Conservation (phyloP, 2,329 filamentous ascomycete species). For the Xylaria sp. region DNA sequence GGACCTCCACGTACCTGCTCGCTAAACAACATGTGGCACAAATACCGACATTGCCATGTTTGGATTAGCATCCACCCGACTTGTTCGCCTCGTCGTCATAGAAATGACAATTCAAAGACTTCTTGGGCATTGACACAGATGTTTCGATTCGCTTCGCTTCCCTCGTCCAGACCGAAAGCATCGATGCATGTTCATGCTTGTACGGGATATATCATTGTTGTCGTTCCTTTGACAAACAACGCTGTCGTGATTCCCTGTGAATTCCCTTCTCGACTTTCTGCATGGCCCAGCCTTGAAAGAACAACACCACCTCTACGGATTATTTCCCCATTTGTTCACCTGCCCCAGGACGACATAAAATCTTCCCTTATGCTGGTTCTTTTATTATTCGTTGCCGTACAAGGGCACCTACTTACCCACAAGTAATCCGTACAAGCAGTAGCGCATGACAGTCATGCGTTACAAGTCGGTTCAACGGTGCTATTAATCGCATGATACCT, state of each 20-base stretch:
- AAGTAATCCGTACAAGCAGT: no score
- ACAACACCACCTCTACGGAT: no score
- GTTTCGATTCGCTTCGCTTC: background rate
- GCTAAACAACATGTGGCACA: background rate
- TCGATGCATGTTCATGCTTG: background rate
- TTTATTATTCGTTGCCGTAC: background rate
- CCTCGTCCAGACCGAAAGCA: background rate
- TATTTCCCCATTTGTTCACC: background rate
- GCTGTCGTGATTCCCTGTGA: background rate
- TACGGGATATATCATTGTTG: no score
- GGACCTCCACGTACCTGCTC: background rate
- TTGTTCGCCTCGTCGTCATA: no score
- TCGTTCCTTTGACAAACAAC: background rate
- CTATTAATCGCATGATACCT: background rate
- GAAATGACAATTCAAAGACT: background rate
- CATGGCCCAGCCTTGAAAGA: no score
- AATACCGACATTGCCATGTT: no score
- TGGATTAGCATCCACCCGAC: no score
- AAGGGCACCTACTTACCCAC: background rate
- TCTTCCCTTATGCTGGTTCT: background rate
- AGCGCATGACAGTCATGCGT: background rate
- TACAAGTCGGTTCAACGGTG: background rate
- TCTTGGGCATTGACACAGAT: background rate
- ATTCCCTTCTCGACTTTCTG: no score
- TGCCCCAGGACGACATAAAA: background rate